Evolutionary conservation across 192 early-diverging fungal genomes (phyloP), one percentile per base, ranked within the genome.

Genomic region (Nowakowskiella sp.): DNA sequence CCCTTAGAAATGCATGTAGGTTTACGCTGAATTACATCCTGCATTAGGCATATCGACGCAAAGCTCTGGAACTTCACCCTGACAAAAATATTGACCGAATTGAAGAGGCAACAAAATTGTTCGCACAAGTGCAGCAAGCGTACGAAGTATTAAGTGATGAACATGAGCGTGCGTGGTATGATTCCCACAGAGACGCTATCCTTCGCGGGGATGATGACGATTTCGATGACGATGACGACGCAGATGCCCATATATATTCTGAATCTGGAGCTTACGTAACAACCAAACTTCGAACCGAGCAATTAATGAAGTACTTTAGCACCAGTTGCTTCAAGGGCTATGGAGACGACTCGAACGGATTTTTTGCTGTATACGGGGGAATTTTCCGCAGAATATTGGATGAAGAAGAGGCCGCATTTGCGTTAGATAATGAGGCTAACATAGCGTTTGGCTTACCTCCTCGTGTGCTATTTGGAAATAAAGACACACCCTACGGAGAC

Each of bases 121-220:
- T 99, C 78, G 82, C 90, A 1, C 69, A 86, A 48, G 87, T 99
- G 45, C 89, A 88, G 55, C 77, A 90, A 50, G 96, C 96, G 4
- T 96, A 97, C 63, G 89, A 95, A 60, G 85, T 91, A 1, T 69
- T 99, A 29, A 88, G 80, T 31, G 92, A 99, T 70, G 83, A 83
- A 10, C 85, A 94, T 39, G 92, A 98, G 70, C 86, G 92, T n/a
- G 71, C 87, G 8, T 97, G 93, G 94, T 90, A 91, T 64, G 93
- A 97, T 66, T 78, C 82, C 44, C 93, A 95, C 64, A 72, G 92
- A 49, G 91, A 94, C 57, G 83, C 85, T 34, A 97, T 97, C 61
- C 70, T 95, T 47, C 82, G 89, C 31, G 90, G 85, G 49, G 83
- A 85, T 62, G 81, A 83, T 51, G 78, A 75, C 30, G 57, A 78